Evolutionary conservation across 495 filamentous ascomycete genomes (phyloP).

Genomic region (Lepidopterella palustris): DNA sequence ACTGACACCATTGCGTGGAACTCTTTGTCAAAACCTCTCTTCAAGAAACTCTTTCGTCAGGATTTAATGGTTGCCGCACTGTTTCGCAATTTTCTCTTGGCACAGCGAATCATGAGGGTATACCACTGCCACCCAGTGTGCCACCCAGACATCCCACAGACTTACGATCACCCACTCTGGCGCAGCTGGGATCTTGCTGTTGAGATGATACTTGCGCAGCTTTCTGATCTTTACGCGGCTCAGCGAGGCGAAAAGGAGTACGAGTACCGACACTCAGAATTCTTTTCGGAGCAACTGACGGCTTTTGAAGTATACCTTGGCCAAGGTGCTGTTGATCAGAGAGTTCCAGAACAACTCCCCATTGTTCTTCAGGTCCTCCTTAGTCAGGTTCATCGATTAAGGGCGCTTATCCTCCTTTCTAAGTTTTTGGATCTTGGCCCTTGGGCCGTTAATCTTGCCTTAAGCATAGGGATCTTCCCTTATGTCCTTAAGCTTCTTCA

Average conservation of each 20-base stretch:
- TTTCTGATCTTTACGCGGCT: constrained; percentile 73
- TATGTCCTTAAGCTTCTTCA: constrained; percentile 95
- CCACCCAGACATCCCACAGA: constrained; percentile 80
- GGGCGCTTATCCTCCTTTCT: constrained; percentile 86
- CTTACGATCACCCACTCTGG: constrained; percentile 90
- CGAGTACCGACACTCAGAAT: constrained; percentile 89
- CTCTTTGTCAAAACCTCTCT: constrained; percentile 74
- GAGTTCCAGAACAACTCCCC: constrained; percentile 86
- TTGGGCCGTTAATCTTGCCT: constrained; percentile 92
- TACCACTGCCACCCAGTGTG: constrained; percentile 93
- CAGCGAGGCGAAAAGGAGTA: constrained; percentile 67
- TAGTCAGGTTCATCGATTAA: constrained; percentile 89
- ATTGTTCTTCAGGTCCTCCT: constrained; percentile 94
- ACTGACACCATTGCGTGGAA: constrained; percentile 99
- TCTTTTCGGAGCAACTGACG: constrained; percentile 95
- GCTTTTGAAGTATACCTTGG: constrained; percentile 96
- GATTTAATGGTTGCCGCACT: constrained; percentile 99
- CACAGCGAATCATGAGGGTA: constrained; percentile 89
- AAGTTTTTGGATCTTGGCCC: constrained; percentile 92
- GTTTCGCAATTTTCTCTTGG: constrained; percentile 91
- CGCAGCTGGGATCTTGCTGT: constrained; percentile 96
- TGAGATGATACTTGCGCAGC: constrained; percentile 88
- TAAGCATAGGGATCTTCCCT: constrained; percentile 97
- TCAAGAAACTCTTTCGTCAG: constrained; percentile 94
- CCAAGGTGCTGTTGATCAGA: constrained; percentile 76